Base-by-base conservation (phyloP, 2,329 filamentous ascomycete genomes). In the Pseudonectria foliicola region DNA sequence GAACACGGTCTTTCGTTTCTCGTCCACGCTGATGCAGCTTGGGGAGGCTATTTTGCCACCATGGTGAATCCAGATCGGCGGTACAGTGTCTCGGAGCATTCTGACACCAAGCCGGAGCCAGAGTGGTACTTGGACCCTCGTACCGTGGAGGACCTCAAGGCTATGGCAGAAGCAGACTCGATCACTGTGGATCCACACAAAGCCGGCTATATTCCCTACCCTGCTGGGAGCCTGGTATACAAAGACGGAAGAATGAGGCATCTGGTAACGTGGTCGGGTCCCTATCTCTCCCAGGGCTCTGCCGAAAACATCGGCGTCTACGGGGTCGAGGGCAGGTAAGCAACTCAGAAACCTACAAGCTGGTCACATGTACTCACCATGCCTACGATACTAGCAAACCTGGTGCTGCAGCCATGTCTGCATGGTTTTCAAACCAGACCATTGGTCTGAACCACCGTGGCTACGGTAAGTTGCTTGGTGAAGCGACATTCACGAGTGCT, bases 131-230 rank as follows among this genome's bases (percentile, higher is more conserved):
- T 62, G 25, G 50, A 53, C 13, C 45, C 49, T 3, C 50, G 63
- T 26, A 66, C 62, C 0, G 56, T 62, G 15, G 49, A 62, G 24
- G 58, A 68, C 13, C 53, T 70, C 2, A 56, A 53, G 25, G 60
- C 59, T 1, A 45, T 69, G 38, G 50, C 54, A 12, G 44, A 59
- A 10, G 61, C 61, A 2, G 66, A 70, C 44, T 66, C 62, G 0
- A 62, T 69, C 23, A 71, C 67, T 0, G 60, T 70, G 6, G 67
- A 71, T 37, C 66, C 66, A 0, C 64, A 71, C 39, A 70, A 70
- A 37, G 56, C 63, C 3, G 66, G 64, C 0, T 68, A 70, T 27
- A 63, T 68, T 16, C 63, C 61, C 0, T 70, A 70, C 35, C 67
- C 67, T 0, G 64, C 64, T 0, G 66, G 66, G 4, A 59, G 59